Evolutionary conservation across 345 rosid species (phyloP).

Genomic region (Populus davidiana): DNA sequence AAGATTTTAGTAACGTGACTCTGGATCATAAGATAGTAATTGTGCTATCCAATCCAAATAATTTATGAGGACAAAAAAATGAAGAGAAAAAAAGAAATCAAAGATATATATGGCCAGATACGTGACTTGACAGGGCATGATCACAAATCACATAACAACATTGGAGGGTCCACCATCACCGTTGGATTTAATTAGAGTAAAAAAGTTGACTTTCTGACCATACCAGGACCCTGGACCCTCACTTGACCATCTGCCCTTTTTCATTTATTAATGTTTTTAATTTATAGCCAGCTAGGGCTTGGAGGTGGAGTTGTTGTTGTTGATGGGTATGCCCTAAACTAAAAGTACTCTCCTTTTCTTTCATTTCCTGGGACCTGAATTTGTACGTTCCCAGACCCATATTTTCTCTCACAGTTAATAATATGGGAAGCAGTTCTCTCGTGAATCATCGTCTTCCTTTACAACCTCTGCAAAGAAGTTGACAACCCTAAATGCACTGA

Average conservation of each 20-base stretch:
- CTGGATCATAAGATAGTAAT: background rate
- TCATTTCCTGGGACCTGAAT: background rate
- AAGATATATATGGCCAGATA: background rate
- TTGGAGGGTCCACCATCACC: constrained; percentile 57
- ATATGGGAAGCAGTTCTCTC: constrained; percentile 23
- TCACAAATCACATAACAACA: constrained; percentile 12
- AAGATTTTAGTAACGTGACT: background rate
- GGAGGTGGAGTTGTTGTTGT: constrained; percentile 17
- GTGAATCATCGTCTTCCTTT: constrained; percentile 23
- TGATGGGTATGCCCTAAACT: background rate
- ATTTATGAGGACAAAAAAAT: background rate
- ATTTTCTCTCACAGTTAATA: background rate
- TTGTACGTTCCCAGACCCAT: background rate
- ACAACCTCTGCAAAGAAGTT: constrained; percentile 25
- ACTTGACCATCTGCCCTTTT: constrained; percentile 56
- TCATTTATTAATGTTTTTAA: constrained; percentile 20
- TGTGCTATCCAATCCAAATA: background rate
- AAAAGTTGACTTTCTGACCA: constrained; percentile 50
- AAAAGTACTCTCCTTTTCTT: background rate
- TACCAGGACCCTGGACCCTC: constrained; percentile 40
- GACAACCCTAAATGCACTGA: constrained; percentile 20
- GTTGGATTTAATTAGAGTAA: constrained; percentile 48
- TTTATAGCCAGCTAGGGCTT: background rate
- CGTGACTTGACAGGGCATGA: background rate
- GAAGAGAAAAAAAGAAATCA: background rate